A percentile compares a stretch with the other conserved stretches of the same genome.
Evolutionary conservation across 805 yeast species (phyloP).

Genomic region (Vanderwaltozyma verrucispora): DNA sequence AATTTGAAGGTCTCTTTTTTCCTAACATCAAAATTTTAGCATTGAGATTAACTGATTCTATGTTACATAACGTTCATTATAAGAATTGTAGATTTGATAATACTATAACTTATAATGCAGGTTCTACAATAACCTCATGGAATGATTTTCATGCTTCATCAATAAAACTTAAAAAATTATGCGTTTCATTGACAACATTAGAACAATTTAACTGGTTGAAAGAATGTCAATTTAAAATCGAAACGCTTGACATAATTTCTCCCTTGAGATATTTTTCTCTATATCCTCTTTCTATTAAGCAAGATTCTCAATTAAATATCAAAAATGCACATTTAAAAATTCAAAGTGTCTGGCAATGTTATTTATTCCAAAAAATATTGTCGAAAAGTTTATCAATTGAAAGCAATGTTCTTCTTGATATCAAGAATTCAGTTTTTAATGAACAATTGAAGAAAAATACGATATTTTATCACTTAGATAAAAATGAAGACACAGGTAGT

Average conservation of each 20-base stretch:
- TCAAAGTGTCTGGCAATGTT: conserved; percentile 12
- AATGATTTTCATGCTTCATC: conserved; percentile 5
- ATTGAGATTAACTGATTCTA: conserved; percentile 4
- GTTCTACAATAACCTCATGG: conserved; percentile 16
- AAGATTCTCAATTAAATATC: not conserved
- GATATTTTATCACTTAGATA: conserved; percentile 1
- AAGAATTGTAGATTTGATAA: conserved; percentile 12
- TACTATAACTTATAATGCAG: conserved; percentile 7
- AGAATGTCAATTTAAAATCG: conserved; percentile 8
- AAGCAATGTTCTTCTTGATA: conserved; percentile 4
- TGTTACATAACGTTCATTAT: conserved; percentile 8
- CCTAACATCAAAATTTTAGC: conserved; percentile 9
- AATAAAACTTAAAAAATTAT: conserved; percentile 3
- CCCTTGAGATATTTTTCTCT: not conserved
- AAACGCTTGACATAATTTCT: conserved; percentile 2
- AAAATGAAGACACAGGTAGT: conserved; percentile 5
- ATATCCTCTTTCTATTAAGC: not conserved
- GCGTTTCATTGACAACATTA: conserved; percentile 7
- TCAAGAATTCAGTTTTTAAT: conserved; percentile 3
- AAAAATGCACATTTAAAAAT: conserved; percentile 5
- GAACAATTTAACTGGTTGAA: conserved; percentile 17
- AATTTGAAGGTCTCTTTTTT: conserved; percentile 11
- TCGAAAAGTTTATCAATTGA: conserved; percentile 5
- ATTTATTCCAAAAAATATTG: conserved; percentile 6
- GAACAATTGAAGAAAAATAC: conserved; percentile 6